phyloP scores from a whole-genome alignment of 2,329 filamentous ascomycete species.

The Helicocarpus griseus region DNA sequence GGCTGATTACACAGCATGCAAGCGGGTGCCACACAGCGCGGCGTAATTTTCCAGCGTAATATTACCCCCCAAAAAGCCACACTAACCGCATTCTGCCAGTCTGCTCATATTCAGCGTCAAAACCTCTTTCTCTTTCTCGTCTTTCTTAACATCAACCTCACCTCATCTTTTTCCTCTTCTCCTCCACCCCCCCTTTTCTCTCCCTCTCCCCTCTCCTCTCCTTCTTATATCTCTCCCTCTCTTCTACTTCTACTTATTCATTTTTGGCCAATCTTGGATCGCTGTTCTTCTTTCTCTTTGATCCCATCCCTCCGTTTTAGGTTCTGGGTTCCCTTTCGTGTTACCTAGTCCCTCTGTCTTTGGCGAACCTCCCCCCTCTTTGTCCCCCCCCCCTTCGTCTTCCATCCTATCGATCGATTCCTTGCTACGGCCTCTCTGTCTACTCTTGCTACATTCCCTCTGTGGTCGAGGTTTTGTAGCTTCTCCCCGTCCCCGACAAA shows the following conservation, averaged over 20 bases:
- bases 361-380: not conserved
- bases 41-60: not conserved
- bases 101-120: conserved; percentile 8
- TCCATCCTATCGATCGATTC: conserved; percentile 3
- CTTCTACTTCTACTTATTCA: conserved; percentile 7
- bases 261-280: no score
- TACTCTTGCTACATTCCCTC: not conserved
- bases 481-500: not conserved
- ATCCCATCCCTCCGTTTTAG: conserved; percentile 6
- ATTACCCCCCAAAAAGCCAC: not conserved
- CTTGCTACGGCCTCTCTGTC: conserved; percentile 2
- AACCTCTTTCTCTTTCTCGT: not conserved
- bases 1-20: no score
- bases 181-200: conserved; percentile 11
- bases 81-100: conserved; percentile 8
- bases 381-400: not conserved
- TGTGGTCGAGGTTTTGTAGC: not conserved
- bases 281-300: conserved; percentile 11
- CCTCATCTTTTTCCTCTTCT: conserved; percentile 10
- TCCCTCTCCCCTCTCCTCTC: conserved; percentile 3
- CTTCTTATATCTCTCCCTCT: conserved; percentile 9
- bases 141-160: not conserved
- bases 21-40: no score
- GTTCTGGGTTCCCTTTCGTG: not conserved
- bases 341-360: not conserved